Base-by-base conservation (phyloP, 495 filamentous ascomycete genomes). In the Penicillium lividum region DNA sequence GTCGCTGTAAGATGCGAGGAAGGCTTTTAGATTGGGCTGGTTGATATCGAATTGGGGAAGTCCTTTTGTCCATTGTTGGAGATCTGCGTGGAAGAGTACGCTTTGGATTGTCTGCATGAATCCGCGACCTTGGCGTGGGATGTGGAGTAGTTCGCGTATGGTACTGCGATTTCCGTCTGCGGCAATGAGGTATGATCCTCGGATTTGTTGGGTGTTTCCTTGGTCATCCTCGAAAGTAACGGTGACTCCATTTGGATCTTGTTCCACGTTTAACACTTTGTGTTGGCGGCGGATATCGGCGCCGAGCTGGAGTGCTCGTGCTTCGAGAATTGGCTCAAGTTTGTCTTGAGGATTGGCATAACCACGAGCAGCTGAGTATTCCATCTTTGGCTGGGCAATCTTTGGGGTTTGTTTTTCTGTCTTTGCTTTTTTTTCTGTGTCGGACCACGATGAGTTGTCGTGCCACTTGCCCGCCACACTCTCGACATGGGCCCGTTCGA, bases 101-200 rank as follows among this genome's bases (percentile, higher is more conserved):
- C 73, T 78, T 49, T 71, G 62, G 16, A 79, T 51, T 30, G 66
- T 63, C 28, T 69, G 72, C 67, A 78, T 66, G 10, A 59, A 38
- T 2, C 75, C 74, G 25, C 57, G 60, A 34, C 77, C 77, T 6
- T 62, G 28, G 48, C 58, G 64, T 9, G 62, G 62, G 15, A 72
- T 70, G 15, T 62, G 56, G 15, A 73, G 67, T 11, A 59, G 36
- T 28, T 66, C 58, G 33, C 70, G 69, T n/a, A 75, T 51, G 10
- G 54, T 60, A 47, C 70, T 73, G 7, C 65, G 63, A 44, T 62
- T 59, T 5, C 72, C 72, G 36, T 75, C 72, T 18, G 67, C 67
- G 9, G 70, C 70, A 30, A 75, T 68, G 47, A 75, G 53, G 34
- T 73, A 75, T 5, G 66, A 60, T 16, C 56, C 67, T 33, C 43